Percentiles rank a stretch among this genome's conserved stretches.
These are phyloP conservation scores for Phylloporus arenicola DNA, from an alignment of 768 basidiomycete species.

Conservation along the genomic window DNA sequence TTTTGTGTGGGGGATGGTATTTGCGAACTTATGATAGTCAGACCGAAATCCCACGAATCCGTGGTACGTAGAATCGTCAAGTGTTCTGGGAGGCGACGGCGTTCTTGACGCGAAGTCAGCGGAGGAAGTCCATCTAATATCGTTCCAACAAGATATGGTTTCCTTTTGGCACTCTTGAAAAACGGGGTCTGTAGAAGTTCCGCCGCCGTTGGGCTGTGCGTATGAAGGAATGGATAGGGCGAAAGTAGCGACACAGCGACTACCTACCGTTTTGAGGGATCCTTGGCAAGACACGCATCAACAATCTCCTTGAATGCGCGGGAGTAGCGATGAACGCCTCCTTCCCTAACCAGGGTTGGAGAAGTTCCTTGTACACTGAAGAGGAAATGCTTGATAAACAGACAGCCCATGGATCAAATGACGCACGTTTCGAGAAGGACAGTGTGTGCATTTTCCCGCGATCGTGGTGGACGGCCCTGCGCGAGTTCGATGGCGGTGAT, in stretches of 20 bases:
- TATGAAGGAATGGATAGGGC: neutral
- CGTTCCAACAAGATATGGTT: slow-evolving; percentile 67
- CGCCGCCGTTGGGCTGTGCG: slow-evolving; percentile 66
- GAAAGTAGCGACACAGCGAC: neutral
- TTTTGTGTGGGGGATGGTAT: slow-evolving; percentile 8
- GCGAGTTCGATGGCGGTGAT: slow-evolving; percentile 91
- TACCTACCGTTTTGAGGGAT: slow-evolving; percentile 66
- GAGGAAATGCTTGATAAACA: neutral
- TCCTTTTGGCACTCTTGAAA: slow-evolving; percentile 76
- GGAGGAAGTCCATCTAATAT: slow-evolving; percentile 76
- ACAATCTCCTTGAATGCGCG: slow-evolving; percentile 80
- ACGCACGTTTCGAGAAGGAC: slow-evolving; percentile 72
- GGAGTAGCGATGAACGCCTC: slow-evolving; percentile 70
- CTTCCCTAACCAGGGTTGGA: slow-evolving; percentile 70
- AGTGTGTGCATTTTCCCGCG: slow-evolving; percentile 64
- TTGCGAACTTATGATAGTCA: slow-evolving; percentile 39
- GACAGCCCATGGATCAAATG: neutral
- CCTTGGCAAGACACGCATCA: slow-evolving; percentile 77
- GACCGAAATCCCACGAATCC: slow-evolving; percentile 78
- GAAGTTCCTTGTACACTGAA: slow-evolving; percentile 68
- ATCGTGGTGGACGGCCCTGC: slow-evolving; percentile 82
- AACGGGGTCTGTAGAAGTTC: slow-evolving; percentile 74
- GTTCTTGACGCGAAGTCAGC: slow-evolving; percentile 67
- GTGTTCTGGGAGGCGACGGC: slow-evolving; percentile 39
- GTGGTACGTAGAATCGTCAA: slow-evolving; percentile 44